Percentiles rank a stretch among this genome's conserved stretches.
These are phyloP conservation scores for Glycyrrhiza uralensis DNA, from an alignment of 306 rosid genomes.

Conservation along the genomic window DNA sequence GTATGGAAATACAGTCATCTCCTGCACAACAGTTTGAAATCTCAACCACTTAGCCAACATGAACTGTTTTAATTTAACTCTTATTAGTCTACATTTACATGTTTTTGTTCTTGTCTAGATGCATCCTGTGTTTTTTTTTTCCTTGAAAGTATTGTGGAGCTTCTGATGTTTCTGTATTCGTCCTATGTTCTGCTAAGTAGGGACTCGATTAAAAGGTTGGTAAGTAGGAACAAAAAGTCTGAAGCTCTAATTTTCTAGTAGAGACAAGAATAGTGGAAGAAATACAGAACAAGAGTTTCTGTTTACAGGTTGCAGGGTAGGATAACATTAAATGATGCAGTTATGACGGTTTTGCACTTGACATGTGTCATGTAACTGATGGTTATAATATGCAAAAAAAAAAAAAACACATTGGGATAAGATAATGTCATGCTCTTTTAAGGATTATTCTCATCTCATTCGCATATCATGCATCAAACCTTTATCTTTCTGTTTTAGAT, in stretches of 20 bases:
- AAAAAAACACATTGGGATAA: slow-evolving; percentile 40
- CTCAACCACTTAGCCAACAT: slow-evolving; percentile 9
- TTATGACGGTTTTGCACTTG: slow-evolving; percentile 20
- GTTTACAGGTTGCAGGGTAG: neutral
- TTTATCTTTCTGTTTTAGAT: neutral
- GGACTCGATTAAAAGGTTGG: slow-evolving; percentile 21
- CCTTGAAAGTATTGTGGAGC: neutral
- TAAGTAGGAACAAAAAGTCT: slow-evolving; percentile 13
- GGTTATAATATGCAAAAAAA: slow-evolving; percentile 28
- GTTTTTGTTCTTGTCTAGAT: neutral
- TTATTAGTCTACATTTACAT: neutral
- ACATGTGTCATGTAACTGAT: slow-evolving; percentile 22
- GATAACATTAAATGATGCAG: slow-evolving; percentile 32
- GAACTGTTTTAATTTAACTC: neutral
- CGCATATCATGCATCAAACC: neutral
- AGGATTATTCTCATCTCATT: slow-evolving; percentile 16
- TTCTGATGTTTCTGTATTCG: neutral
- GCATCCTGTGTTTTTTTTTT: neutral
- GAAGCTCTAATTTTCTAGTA: neutral
- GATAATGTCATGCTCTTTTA: slow-evolving; percentile 17
- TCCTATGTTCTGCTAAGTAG: slow-evolving; percentile 11
- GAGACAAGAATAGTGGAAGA: neutral
- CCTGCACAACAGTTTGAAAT: slow-evolving; percentile 46
- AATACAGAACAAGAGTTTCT: neutral
- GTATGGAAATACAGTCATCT: slow-evolving; percentile 91